phyloP scores from a whole-genome alignment of 768 basidiomycete species.

The Epithele typhae region DNA sequence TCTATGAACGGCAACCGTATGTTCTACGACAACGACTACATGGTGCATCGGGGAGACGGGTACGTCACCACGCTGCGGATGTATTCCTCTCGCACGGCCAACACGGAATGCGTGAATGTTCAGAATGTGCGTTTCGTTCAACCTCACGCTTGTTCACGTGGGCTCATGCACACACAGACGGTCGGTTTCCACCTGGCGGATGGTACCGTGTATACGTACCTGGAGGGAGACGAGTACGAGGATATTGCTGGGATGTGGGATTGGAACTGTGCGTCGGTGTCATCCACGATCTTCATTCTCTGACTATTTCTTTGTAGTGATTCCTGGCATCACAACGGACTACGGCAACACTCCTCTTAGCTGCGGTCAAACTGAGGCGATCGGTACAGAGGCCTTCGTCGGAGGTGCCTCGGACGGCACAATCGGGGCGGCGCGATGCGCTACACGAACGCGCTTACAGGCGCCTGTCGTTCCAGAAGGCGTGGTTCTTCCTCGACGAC shows the following conservation, averaged over 20 bases:
- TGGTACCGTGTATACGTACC: slow-evolving; percentile 59
- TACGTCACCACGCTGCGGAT: slow-evolving; percentile 62
- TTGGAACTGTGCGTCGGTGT: slow-evolving; percentile 46
- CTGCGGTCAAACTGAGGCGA: slow-evolving; percentile 39
- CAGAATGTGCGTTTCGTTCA: slow-evolving; percentile 60
- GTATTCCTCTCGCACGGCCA: slow-evolving; percentile 54
- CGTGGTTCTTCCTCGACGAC: slow-evolving; percentile 68
- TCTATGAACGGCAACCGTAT: slow-evolving; percentile 53
- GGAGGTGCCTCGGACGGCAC: slow-evolving; percentile 60
- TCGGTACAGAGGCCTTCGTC: slow-evolving; percentile 54
- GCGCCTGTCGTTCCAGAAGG: slow-evolving; percentile 59
- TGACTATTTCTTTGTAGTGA: slow-evolving; percentile 33
- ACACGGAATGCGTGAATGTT: slow-evolving; percentile 60
- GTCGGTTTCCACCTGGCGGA: slow-evolving; percentile 69
- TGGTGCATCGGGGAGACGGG: slow-evolving; percentile 59
- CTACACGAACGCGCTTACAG: slow-evolving; percentile 60
- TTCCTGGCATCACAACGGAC: slow-evolving; percentile 69
- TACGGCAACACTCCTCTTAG: slow-evolving; percentile 51
- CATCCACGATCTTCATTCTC: too few relatives aligned
- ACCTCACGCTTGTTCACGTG: neutral
- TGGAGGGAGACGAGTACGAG: slow-evolving; percentile 66
- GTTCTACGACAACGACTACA: slow-evolving; percentile 67
- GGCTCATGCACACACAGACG: slow-evolving; percentile 30
- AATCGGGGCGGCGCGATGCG: slow-evolving; percentile 60
- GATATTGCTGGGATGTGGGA: slow-evolving; percentile 73